A percentile compares a stretch with the other conserved stretches of the same genome.
These are phyloP conservation scores for Pythium guiyangense DNA, from an alignment of 352 stramenopile genomes.

Conservation along the genomic window DNA sequence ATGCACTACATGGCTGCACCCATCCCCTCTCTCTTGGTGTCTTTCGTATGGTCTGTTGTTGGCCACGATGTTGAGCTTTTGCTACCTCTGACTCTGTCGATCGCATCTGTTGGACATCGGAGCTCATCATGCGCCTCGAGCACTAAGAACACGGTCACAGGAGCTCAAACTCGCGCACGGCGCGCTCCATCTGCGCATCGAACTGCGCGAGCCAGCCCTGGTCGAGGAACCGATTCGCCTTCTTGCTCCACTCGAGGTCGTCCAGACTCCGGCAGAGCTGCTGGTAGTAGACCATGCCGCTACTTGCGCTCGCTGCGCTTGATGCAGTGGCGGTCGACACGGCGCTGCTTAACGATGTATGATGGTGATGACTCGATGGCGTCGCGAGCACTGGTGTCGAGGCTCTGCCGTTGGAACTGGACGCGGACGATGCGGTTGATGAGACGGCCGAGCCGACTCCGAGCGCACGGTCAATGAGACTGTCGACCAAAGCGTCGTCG, in stretches of 20 bases:
- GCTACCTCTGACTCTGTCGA: background rate
- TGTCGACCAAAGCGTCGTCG: constrained; percentile 39
- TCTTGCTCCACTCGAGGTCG: constrained; percentile 62
- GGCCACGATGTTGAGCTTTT: background rate
- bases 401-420: background rate
- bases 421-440: background rate
- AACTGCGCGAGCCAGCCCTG: constrained; percentile 78
- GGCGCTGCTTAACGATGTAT: too few species aligned
- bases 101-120: background rate
- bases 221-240: constrained; percentile 75
- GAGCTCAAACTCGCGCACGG: constrained; percentile 63
- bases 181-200: constrained; percentile 73
- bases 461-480: constrained; percentile 34
- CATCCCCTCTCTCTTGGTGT: background rate
- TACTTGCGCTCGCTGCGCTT: background rate
- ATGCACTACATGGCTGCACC: constrained; percentile 1
- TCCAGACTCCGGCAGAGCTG: constrained; percentile 52
- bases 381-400: background rate
- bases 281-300: constrained; percentile 29
- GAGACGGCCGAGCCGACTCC: background rate
- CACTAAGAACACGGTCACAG: constrained; percentile 21
- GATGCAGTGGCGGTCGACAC: background rate
- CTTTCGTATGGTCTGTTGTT: too few species aligned
- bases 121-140: too few species aligned
- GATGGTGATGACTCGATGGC: background rate